A percentile compares a stretch with the other conserved stretches of the same genome.
Conservation (phyloP, 352 stramenopile species). For the Achlya hypogyna region DNA sequence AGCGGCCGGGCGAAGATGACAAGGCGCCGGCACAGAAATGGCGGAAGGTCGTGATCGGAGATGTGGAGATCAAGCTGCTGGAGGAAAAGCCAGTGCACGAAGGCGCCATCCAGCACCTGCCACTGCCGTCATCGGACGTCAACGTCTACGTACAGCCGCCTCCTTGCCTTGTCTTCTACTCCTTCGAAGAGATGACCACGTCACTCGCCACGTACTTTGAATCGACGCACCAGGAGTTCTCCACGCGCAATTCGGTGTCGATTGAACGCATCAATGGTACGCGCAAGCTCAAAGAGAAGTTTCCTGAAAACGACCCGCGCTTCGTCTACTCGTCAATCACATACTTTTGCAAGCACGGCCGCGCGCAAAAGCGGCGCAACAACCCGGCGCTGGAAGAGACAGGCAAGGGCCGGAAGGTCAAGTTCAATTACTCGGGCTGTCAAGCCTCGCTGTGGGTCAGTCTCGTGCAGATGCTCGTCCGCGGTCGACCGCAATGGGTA, state of each 20-base stretch:
- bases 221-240: constrained; percentile 19
- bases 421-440: constrained; percentile 20
- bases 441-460: constrained; percentile 17
- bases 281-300: not conserved
- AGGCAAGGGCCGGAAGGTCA: constrained; percentile 10
- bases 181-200: constrained; percentile 15
- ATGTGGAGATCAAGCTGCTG: constrained; percentile 16
- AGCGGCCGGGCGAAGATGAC: not conserved
- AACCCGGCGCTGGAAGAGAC: constrained; percentile 9
- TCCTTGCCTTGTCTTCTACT: constrained; percentile 17
- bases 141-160: constrained; percentile 12
- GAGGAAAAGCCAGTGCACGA: not conserved
- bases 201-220: constrained; percentile 12
- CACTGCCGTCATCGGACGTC: not conserved
- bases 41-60: not conserved
- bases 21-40: not conserved
- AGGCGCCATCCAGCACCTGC: not conserved
- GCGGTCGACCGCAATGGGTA: constrained; percentile 8
- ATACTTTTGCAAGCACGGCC: constrained; percentile 20
- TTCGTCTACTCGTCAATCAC: constrained; percentile 20
- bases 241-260: constrained; percentile 17
- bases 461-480: constrained; percentile 4
- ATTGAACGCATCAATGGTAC: constrained; percentile 14
- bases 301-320: constrained; percentile 17
- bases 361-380: constrained; percentile 18